Evolutionary conservation across 2,329 filamentous ascomycete species (phyloP).

Genomic region (Penicillium sp.): DNA sequence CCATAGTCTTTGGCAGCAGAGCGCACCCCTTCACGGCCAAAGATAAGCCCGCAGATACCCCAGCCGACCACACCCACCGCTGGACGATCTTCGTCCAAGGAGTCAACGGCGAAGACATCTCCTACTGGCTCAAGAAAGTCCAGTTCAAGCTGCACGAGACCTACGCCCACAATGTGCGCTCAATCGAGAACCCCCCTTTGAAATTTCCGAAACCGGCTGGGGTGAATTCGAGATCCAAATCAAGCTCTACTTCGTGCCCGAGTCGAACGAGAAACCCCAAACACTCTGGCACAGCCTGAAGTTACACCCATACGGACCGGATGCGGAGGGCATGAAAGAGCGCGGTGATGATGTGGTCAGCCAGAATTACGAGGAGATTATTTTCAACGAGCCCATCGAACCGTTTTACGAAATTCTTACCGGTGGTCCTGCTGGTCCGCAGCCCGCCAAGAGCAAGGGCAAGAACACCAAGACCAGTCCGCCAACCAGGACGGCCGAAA

Average conservation of each 20-base stretch:
- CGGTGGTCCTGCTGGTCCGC: conserved; percentile 52
- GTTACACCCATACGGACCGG: conserved; percentile 78
- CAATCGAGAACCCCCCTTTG: conserved; percentile 77
- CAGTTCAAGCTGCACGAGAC: conserved; percentile 98
- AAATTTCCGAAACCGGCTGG: conserved; percentile 91
- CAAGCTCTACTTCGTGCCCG: conserved; percentile 86
- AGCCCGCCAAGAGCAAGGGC: conserved; percentile 56
- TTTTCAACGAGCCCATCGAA: conserved; percentile 96
- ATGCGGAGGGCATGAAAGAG: conserved; percentile 70
- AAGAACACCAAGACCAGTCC: conserved; percentile 50
- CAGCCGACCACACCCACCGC: conserved; percentile 89
- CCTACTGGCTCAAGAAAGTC: conserved; percentile 93
- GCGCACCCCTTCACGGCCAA: conserved; percentile 73
- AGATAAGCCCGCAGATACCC: conserved; percentile 69
- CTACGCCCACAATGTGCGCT: conserved; percentile 85
- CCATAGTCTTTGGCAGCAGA: conserved; percentile 71
- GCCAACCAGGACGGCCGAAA: conserved; percentile 65
- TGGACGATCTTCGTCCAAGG: conserved; percentile 95
- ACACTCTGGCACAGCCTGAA: conserved; percentile 92
- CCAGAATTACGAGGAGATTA: conserved; percentile 86
- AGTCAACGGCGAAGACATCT: conserved; percentile 83
- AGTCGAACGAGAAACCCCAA: conserved; percentile 87
- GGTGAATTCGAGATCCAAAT: conserved; percentile 97
- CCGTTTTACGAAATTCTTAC: conserved; percentile 86
- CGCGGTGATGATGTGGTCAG: conserved; percentile 63